These are phyloP conservation scores for Leptographium lundbergii DNA, from an alignment of 2,329 filamentous ascomycete species.

Conservation along the genomic window DNA sequence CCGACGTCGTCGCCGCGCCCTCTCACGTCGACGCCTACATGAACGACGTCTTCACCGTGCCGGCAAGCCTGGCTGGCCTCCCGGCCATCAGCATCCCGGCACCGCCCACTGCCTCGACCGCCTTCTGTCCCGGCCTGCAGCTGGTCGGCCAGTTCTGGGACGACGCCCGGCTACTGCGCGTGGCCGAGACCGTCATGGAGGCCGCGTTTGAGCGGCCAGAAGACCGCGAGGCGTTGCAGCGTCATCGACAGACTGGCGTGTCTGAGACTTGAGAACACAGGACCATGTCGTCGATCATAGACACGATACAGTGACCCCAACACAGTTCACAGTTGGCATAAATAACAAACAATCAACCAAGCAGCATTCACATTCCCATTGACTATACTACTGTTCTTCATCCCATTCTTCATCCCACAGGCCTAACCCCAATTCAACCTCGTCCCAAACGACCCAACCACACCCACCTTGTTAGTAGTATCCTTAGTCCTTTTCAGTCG, in stretches of 20 bases:
- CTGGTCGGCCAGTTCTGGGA: constrained; percentile 73
- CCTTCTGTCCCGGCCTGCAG: constrained; percentile 48
- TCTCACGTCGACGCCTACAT: constrained; percentile 64
- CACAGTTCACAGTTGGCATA: neutral
- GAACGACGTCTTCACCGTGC: constrained; percentile 93
- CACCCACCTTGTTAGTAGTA: constrained; percentile 7
- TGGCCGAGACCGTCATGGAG: constrained; percentile 35
- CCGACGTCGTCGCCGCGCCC: constrained; percentile 21
- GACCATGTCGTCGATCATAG: neutral
- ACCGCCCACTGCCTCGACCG: constrained; percentile 8
- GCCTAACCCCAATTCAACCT: neutral
- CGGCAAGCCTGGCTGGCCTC: constrained; percentile 81
- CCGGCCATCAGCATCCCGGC: constrained; percentile 74
- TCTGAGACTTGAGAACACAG: neutral
- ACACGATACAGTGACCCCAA: neutral
- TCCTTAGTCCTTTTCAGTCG: constrained; percentile 2
- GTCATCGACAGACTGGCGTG: constrained; percentile 4
- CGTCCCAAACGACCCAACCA: neutral
- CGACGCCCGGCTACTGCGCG: constrained; percentile 48
- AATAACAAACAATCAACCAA: neutral
- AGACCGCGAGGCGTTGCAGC: constrained; percentile 4
- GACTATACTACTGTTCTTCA: neutral
- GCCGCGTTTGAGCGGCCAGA: constrained; percentile 5
- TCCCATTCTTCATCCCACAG: neutral
- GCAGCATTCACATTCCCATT: neutral